Conservation (phyloP, 2,329 filamentous ascomycete genomes). For the Fusarium pseudograminearum region DNA sequence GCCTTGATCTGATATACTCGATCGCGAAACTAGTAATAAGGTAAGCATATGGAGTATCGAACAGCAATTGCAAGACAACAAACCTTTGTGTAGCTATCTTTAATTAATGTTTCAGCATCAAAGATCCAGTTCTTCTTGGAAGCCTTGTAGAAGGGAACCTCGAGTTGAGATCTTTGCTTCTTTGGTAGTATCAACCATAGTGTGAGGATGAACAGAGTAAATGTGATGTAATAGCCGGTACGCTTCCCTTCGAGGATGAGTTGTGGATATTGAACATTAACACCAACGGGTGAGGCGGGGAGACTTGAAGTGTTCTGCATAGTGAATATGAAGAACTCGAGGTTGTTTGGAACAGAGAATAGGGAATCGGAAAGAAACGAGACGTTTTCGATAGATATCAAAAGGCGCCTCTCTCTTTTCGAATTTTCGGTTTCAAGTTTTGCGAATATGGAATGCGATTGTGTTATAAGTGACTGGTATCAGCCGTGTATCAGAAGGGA, state of each 20-base stretch:
- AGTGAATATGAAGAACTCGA: conserved; percentile 8
- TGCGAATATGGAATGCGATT: conserved; percentile 13
- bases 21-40: conserved; percentile 57
- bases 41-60: conserved; percentile 32
- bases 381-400: conserved; percentile 18
- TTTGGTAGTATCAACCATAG: conserved; percentile 55
- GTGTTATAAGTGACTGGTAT: conserved; percentile 38
- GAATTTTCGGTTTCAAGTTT: conserved; percentile 16
- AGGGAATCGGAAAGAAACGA: conserved; percentile 5
- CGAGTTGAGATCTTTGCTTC: conserved; percentile 50
- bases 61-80: neutral
- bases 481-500: conserved; percentile 35
- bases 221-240: conserved; percentile 57
- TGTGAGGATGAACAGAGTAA: conserved; percentile 53
- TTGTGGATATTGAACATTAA: conserved; percentile 42
- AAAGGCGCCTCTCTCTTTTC: neutral
- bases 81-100: conserved; percentile 64
- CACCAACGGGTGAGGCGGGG: conserved; percentile 27
- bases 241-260: conserved; percentile 47
- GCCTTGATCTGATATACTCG: conserved; percentile 64
- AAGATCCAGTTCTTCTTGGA: conserved; percentile 65
- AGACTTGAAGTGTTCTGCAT: conserved; percentile 43
- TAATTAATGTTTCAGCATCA: conserved; percentile 60
- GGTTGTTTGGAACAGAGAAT: conserved; percentile 7
- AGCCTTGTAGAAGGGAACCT: conserved; percentile 62